These are phyloP conservation scores for Pyronema domesticum DNA, from an alignment of 495 filamentous ascomycete species.

Conservation along the genomic window DNA sequence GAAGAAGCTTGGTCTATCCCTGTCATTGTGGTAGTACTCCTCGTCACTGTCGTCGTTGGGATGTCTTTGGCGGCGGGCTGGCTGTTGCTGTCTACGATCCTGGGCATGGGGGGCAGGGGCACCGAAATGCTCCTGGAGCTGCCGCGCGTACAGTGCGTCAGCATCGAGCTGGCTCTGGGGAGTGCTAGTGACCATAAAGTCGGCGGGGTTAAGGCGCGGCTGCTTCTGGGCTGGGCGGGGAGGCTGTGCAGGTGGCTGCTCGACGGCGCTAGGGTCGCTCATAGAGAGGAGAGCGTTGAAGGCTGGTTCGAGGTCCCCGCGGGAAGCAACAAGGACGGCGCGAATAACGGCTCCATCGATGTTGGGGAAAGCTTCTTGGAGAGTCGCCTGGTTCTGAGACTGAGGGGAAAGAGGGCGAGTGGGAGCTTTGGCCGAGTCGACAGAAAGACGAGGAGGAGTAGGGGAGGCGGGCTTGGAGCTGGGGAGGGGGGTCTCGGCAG, in stretches of 20 bases:
- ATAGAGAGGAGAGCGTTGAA: constrained; percentile 73
- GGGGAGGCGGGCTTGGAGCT: too few species aligned
- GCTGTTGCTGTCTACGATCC: constrained; percentile 8
- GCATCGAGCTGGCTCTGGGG: constrained; percentile 64
- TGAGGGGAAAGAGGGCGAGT: constrained; percentile 55
- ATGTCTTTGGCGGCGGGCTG: background rate
- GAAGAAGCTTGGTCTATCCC: constrained; percentile 63
- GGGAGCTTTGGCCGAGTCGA: constrained; percentile 66
- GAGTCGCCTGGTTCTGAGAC: constrained; percentile 68
- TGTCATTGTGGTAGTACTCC: constrained; percentile 36
- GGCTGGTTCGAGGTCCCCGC: constrained; percentile 75
- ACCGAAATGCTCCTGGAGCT: constrained; percentile 65
- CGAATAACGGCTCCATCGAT: constrained; percentile 70
- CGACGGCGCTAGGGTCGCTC: constrained; percentile 25
- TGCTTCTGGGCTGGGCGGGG: constrained; percentile 40
- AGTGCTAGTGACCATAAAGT: constrained; percentile 31
- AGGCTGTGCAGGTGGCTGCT: constrained; percentile 44
- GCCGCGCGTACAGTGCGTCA: constrained; percentile 84
- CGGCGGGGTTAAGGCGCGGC: constrained; percentile 23
- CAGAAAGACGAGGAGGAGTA: too few species aligned
- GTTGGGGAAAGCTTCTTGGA: constrained; percentile 82
- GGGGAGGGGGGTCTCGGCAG: too few species aligned
- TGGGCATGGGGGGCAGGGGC: background rate
- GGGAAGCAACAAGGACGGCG: constrained; percentile 71
- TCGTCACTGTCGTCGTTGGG: constrained; percentile 29